Evolutionary conservation across 2,329 filamentous ascomycete genomes (phyloP).

Genomic region (Colletotrichum sp.): DNA sequence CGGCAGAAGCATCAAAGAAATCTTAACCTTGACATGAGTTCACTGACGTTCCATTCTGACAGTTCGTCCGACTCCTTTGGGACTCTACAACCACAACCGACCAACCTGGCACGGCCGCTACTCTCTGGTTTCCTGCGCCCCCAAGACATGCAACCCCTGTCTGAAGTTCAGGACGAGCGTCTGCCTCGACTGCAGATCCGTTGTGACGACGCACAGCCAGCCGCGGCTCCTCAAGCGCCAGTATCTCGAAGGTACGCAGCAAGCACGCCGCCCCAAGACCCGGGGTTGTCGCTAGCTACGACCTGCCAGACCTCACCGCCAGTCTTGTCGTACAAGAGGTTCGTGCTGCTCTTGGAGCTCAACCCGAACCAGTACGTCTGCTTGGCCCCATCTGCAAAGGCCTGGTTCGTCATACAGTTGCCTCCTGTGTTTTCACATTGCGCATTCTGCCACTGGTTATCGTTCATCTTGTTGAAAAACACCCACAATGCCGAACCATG

Average conservation of each 20-base stretch:
- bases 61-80: conserved; percentile 13
- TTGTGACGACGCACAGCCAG: not conserved
- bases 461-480: conserved; percentile 37
- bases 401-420: conserved; percentile 28
- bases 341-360: conserved; percentile 31
- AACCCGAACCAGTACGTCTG: conserved; percentile 32
- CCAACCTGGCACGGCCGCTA: not conserved
- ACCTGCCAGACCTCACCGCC: conserved; percentile 19
- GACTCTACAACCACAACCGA: not conserved
- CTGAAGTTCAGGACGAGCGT: not conserved
- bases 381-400: conserved; percentile 27
- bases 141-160: conserved; percentile 12
- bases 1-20: not conserved
- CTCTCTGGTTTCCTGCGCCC: not conserved
- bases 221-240: not conserved
- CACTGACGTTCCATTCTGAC: not conserved
- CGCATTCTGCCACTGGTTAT: conserved; percentile 25
- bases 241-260: conserved; percentile 32
- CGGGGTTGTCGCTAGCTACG: conserved; percentile 26
- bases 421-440: conserved; percentile 26
- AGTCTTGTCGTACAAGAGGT: conserved; percentile 31
- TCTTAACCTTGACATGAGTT: not conserved
- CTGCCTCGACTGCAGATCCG: not conserved
- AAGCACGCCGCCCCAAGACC: conserved; percentile 32
- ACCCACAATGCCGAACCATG: conserved; percentile 39